These are phyloP conservation scores for Arthrinium puccinioides DNA, from an alignment of 2,329 filamentous ascomycete species.

Conservation along the genomic window DNA sequence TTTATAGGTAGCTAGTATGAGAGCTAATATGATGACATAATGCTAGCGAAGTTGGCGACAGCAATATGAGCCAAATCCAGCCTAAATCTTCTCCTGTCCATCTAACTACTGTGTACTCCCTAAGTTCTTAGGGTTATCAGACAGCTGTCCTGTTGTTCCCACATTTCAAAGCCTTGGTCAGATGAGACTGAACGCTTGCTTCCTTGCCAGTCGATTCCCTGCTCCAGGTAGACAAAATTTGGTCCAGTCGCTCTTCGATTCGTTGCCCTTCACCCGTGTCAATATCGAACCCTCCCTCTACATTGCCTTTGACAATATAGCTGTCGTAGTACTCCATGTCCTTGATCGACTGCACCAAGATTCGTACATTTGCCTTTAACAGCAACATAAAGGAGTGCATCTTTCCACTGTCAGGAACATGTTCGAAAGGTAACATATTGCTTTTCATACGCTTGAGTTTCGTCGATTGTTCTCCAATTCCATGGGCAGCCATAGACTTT, in stretches of 20 bases:
- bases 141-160: too few species aligned
- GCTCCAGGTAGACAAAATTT: conserved; percentile 10
- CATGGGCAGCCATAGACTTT: conserved; percentile 17
- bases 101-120: too few species aligned
- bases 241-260: conserved; percentile 15
- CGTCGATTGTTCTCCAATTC: conserved; percentile 7
- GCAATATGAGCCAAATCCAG: too few species aligned
- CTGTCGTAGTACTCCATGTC: conserved; percentile 13
- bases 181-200: conserved; percentile 7
- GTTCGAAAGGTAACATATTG: conserved; percentile 20
- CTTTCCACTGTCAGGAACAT: conserved; percentile 11
- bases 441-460: conserved; percentile 20
- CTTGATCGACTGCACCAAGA: conserved; percentile 7
- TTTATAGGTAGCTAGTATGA: too few species aligned
- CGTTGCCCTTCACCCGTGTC: conserved; percentile 12
- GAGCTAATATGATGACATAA: too few species aligned
- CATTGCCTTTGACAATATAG: conserved; percentile 15
- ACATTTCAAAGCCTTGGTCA: conserved; percentile 13
- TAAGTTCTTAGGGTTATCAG: too few species aligned
- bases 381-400: conserved; percentile 10
- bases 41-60: too few species aligned
- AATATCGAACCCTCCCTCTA: conserved; percentile 20
- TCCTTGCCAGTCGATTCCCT: conserved; percentile 4
- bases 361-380: conserved; percentile 5
- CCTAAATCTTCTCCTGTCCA: too few species aligned